phyloP scores from a whole-genome alignment of 208 protist species.

The Trypanosoma lewisi region DNA sequence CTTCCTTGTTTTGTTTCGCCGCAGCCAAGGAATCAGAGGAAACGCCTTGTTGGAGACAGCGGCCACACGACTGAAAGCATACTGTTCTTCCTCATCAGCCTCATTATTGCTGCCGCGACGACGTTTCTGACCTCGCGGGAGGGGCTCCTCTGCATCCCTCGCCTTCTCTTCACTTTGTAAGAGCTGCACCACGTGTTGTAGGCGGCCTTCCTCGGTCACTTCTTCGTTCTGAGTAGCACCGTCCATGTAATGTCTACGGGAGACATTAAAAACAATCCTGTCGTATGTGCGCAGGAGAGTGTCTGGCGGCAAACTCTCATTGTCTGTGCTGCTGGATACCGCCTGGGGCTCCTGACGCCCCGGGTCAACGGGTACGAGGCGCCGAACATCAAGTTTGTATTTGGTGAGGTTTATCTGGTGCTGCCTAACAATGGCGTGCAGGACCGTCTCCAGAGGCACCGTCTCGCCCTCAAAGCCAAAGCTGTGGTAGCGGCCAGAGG shows the following conservation, averaged over 20 bases:
- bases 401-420: conserved; percentile 73
- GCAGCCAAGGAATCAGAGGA: conserved; percentile 45
- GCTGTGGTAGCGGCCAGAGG: conserved; percentile 65
- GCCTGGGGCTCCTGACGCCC: conserved; percentile 12
- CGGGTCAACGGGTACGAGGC: neutral
- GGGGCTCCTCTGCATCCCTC: neutral
- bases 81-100: conserved; percentile 21
- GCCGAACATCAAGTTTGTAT: conserved; percentile 61
- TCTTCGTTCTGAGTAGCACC: conserved; percentile 36
- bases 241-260: conserved; percentile 57
- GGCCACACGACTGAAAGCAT: conserved; percentile 43
- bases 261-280: conserved; percentile 60
- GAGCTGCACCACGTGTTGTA: conserved; percentile 49
- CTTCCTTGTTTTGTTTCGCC: conserved; percentile 8
- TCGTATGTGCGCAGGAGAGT: conserved; percentile 62
- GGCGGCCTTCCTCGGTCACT: conserved; percentile 21
- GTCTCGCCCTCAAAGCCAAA: conserved; percentile 62
- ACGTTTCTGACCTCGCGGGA: neutral
- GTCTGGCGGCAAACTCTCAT: conserved; percentile 5
- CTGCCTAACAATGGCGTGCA: conserved; percentile 55
- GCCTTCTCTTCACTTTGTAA: conserved; percentile 24
- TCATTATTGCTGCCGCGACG: neutral
- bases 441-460: conserved; percentile 34
- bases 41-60: conserved; percentile 53
- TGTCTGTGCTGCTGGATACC: neutral